Conservation (phyloP, 371 early-diverging fungal genomes). For the Mortierella sp. region DNA sequence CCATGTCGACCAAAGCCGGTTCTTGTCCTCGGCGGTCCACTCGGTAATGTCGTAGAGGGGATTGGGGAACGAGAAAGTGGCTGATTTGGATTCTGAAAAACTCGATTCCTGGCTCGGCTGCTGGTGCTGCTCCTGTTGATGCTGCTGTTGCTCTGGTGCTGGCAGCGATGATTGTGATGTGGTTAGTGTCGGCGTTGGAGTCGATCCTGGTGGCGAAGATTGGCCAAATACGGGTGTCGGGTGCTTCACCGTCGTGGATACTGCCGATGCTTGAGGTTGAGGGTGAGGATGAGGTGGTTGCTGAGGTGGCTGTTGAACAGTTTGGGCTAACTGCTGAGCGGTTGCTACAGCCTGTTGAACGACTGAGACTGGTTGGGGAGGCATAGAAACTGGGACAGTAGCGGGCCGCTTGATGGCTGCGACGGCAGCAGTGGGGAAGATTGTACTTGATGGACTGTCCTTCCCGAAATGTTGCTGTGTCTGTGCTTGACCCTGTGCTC, state of each 20-base stretch:
- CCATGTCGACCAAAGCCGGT: conserved; percentile 4
- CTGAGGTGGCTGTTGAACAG: not conserved
- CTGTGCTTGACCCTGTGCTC: not conserved
- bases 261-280: not conserved
- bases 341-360: not conserved
- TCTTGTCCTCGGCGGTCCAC: conserved; percentile 20
- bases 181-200: not conserved
- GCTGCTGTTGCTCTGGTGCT: not conserved
- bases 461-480: not conserved
- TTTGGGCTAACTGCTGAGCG: not conserved
- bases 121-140: not conserved
- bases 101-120: not conserved
- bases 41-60: not conserved
- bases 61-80: not conserved
- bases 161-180: not conserved
- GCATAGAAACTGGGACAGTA: not conserved
- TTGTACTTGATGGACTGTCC: not conserved
- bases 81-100: not conserved
- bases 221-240: too few species aligned
- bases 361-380: not conserved
- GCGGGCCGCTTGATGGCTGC: not conserved
- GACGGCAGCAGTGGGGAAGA: too few species aligned
- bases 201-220: not conserved
- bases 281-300: not conserved
- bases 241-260: too few species aligned